Conservation (phyloP, 2,329 filamentous ascomycete genomes). For the Colletotrichum siamense region DNA sequence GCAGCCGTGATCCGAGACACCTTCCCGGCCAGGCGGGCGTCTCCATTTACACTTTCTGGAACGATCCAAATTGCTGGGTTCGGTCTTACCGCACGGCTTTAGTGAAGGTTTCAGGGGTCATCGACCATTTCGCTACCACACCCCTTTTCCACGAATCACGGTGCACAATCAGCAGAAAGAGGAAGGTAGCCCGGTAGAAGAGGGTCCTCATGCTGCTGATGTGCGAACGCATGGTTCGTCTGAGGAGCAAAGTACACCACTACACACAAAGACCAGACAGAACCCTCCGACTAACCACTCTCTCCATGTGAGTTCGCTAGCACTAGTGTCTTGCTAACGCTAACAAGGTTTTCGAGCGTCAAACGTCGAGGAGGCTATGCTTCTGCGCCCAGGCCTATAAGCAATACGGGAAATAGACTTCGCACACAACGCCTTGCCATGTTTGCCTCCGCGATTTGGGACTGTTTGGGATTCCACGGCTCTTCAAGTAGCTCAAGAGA, state of each 20-base stretch:
- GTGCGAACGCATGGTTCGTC: not conserved
- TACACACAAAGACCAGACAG: not conserved
- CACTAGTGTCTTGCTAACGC: not conserved
- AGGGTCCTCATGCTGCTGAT: not conserved
- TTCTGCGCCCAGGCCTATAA: not conserved
- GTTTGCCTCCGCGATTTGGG: not conserved
- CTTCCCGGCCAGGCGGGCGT: not conserved
- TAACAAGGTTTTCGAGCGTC: not conserved
- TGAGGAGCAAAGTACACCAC: not conserved
- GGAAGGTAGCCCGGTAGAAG: not conserved
- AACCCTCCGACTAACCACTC: not conserved
- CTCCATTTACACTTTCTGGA: not conserved
- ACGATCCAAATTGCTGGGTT: not conserved
- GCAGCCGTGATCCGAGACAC: not conserved
- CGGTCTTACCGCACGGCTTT: not conserved
- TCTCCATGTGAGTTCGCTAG: not conserved
- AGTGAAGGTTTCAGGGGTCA: not conserved
- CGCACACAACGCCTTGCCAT: not conserved
- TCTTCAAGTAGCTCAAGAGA: not conserved
- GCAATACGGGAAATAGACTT: not conserved
- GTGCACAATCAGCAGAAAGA: not conserved
- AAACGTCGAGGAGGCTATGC: not conserved
- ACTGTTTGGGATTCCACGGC: not conserved
- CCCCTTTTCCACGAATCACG: not conserved
- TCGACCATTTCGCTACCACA: not conserved